Evolutionary conservation across 768 basidiomycete species (phyloP).

Genomic region (Tephrocybe sp.): DNA sequence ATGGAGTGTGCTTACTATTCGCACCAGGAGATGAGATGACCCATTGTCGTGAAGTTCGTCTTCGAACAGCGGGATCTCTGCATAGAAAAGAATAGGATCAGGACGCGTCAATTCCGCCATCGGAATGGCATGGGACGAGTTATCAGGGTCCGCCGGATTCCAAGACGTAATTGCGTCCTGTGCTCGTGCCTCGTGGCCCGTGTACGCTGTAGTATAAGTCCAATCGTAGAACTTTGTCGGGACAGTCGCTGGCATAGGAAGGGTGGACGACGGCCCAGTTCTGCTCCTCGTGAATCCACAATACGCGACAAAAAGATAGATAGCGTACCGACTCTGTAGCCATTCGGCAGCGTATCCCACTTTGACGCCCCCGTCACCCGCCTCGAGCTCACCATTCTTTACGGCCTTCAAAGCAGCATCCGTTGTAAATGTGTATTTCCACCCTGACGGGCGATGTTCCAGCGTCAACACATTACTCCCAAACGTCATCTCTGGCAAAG

Average conservation of each 20-base stretch:
- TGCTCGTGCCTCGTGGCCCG: conserved; percentile 51
- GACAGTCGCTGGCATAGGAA: conserved; percentile 71
- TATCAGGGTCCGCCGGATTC: conserved; percentile 55
- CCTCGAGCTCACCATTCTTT: conserved; percentile 70
- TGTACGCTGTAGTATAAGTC: conserved; percentile 93
- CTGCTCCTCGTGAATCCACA: conserved; percentile 32
- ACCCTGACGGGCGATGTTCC: conserved; percentile 61
- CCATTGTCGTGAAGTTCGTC: conserved; percentile 99
- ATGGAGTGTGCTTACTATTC: conserved; percentile 66
- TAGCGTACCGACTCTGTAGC: conserved; percentile 79
- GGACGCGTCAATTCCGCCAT: conserved; percentile 81
- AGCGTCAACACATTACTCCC: conserved; percentile 78
- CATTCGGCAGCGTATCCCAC: conserved; percentile 95
- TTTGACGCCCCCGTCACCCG: conserved; percentile 89
- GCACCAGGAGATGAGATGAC: conserved; percentile 76
- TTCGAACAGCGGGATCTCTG: conserved; percentile 92
- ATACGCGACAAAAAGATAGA: conserved; percentile 1
- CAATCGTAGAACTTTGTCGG: conserved; percentile 92
- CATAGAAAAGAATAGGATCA: conserved; percentile 98
- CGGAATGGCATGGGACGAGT: conserved; percentile 70
- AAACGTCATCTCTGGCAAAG: conserved; percentile 97
- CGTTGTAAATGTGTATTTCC: conserved; percentile 67
- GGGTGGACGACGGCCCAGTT: conserved; percentile 61
- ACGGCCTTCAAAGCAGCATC: conserved; percentile 70
- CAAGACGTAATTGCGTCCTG: conserved; percentile 32